Evolutionary conservation across 768 basidiomycete genomes (phyloP).

Genomic region (Boletus tylopilopsis): DNA sequence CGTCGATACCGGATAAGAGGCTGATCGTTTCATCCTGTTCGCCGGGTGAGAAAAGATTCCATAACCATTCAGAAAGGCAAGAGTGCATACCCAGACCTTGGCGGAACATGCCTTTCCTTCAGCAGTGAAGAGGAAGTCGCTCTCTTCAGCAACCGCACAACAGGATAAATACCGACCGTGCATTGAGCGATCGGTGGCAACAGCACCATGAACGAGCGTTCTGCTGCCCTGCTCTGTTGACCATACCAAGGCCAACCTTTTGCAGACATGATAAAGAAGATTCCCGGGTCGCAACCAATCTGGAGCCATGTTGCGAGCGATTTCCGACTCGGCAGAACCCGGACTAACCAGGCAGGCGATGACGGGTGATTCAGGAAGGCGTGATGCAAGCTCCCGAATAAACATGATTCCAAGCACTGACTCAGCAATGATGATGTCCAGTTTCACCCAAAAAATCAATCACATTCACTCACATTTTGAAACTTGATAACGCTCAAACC

Average conservation of each 20-base stretch:
- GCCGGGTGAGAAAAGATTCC: no score
- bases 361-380: constrained; percentile 22
- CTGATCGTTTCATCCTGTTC: constrained; percentile 23
- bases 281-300: no score
- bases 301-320: constrained; percentile 14
- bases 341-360: constrained; percentile 29
- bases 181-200: constrained; percentile 23
- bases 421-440: not conserved
- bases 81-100: constrained; percentile 31
- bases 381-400: constrained; percentile 28
- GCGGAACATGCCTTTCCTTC: constrained; percentile 27
- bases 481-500: constrained; percentile 18
- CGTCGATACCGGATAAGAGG: constrained; percentile 17
- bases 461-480: constrained; percentile 22
- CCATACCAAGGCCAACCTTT: constrained; percentile 18
- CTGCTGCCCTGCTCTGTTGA: constrained; percentile 34
- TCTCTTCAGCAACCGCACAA: constrained; percentile 26
- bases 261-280: constrained; percentile 1
- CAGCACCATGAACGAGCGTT: constrained; percentile 32
- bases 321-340: constrained; percentile 31
- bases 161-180: constrained; percentile 31
- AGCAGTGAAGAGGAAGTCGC: constrained; percentile 27
- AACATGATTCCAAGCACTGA: constrained; percentile 35
- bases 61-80: not conserved
- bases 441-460: not conserved